Evolutionary conservation across 2,329 filamentous ascomycete genomes (phyloP).

Genomic region (Diaporthe batatas): DNA sequence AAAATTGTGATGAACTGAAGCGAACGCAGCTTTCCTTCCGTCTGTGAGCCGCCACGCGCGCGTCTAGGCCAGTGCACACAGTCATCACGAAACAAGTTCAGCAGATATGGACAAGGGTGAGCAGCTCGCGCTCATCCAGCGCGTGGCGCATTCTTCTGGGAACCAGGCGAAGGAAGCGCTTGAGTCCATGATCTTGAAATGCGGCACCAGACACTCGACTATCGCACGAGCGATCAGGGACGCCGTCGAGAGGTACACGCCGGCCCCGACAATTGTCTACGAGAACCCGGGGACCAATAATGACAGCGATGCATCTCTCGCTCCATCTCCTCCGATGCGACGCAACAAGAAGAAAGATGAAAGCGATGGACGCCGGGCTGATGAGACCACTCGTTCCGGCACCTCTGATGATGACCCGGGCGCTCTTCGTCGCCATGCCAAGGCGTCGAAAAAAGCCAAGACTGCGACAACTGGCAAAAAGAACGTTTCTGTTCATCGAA

Average conservation of each 20-base stretch:
- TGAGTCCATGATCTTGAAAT: not conserved
- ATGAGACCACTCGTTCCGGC: not conserved
- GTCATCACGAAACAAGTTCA: no score
- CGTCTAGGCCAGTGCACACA: not conserved
- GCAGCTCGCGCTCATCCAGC: not conserved
- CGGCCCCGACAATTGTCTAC: not conserved
- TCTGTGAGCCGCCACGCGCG: no score
- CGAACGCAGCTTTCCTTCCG: not conserved
- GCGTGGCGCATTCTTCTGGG: not conserved
- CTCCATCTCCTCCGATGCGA: rapidly evolving
- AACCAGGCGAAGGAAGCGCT: not conserved
- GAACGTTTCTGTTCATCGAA: not conserved
- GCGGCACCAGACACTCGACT: not conserved
- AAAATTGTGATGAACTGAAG: not conserved
- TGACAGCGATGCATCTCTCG: no score
- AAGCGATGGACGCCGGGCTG: no score
- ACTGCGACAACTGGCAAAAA: no score
- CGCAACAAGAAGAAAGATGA: not conserved
- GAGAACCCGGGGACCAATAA: not conserved
- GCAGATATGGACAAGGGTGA: not conserved
- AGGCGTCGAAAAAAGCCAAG: no score
- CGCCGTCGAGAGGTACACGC: not conserved
- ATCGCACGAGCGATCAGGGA: slow-evolving; percentile 19
- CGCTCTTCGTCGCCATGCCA: no score
- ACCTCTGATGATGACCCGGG: no score